Base-by-base conservation (phyloP, 345 rosid species). In the Kandelia obovata region DNA sequence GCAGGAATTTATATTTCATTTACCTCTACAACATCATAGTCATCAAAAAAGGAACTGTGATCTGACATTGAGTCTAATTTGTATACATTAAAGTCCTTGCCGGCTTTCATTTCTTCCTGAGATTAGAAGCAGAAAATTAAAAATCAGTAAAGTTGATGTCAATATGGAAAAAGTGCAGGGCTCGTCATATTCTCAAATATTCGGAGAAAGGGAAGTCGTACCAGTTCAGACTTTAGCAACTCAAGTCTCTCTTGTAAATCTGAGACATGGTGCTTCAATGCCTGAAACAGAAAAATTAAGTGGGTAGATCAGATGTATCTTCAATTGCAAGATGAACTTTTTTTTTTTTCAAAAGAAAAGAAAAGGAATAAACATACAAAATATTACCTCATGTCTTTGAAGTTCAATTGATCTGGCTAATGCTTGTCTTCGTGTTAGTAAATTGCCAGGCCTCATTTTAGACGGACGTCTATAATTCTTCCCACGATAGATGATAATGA, bases 381-480 rank as follows among this genome's bases (percentile, higher is more conserved):
- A 53, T 46, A 21, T 73, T 84, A 91, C 96, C 87, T 91, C 98
- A 37, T 89, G 84, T 75, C 98, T 91, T 71, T 91, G 98, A 79
- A 93, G 94, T 77, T 91, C 98, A 65, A 93, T 77, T 63, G 98
- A 89, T 64, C 86, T 86, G 71, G 90, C 89, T 27, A 88, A 88
- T 71, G 96, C 97, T 69, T 93, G 92, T 72, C 87, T 84, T 75
- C 83, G 84, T 15, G 96, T 83, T 80, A 93, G 79, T 56, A 93
- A 83, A 70, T 86, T 91, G 43, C 71, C 47, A 61, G 98, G 98
- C 79, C 86, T 86, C 78, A 91, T 52, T 49, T 53, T 66, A 27
- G 21, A 27, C 59, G 98, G 98, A 51, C 76, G 73, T 62, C 52
- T 68, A 78, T 93, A 93, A 68, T 93, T 93, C 85, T 93, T 93